These are phyloP conservation scores for Solanum pinnatisectum DNA, from an alignment of 257 asterid species.

Conservation along the genomic window DNA sequence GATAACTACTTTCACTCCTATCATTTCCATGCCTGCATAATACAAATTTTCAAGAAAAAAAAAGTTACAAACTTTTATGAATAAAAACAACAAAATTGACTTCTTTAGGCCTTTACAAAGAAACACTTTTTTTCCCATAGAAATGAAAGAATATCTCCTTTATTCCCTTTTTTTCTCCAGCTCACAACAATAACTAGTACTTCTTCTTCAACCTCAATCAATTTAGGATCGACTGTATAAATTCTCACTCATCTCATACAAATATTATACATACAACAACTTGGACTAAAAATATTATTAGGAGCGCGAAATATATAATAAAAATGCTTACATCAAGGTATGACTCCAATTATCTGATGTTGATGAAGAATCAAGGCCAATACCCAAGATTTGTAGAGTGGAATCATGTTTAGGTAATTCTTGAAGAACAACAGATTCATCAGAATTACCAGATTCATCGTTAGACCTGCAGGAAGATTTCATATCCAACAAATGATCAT, in stretches of 20 bases:
- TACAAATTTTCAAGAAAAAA: neutral
- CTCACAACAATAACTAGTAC: neutral
- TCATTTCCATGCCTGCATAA: conserved; percentile 4
- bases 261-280: neutral
- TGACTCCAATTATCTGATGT: neutral
- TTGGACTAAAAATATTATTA: neutral
- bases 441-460: conserved; percentile 49
- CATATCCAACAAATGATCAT: conserved; percentile 16
- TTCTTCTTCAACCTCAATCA: neutral
- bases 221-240: neutral
- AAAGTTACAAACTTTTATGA: neutral
- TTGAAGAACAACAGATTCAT: conserved; percentile 28
- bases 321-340: neutral
- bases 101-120: neutral
- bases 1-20: neutral
- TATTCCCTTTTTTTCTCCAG: neutral
- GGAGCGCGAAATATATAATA: too few relatives aligned
- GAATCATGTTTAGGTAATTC: conserved; percentile 20
- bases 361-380: conserved; percentile 2
- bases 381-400: conserved; percentile 14
- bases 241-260: neutral
- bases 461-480: conserved; percentile 18
- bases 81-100: neutral
- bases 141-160: neutral
- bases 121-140: neutral